Evolutionary conservation across 2,329 filamentous ascomycete genomes (phyloP).

Genomic region (Fusarium xyrophilum): DNA sequence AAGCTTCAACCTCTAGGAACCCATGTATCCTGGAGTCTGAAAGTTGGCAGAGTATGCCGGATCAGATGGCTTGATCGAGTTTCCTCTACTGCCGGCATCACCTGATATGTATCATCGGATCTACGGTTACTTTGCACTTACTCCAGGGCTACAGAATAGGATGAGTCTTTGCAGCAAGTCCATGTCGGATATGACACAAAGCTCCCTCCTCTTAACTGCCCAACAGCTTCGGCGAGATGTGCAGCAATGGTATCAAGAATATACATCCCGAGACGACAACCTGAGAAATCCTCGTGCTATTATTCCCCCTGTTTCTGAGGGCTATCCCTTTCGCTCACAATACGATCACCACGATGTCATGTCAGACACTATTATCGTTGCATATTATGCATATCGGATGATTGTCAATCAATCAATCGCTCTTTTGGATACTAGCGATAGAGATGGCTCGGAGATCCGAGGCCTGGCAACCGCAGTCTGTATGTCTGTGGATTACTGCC

Average conservation of each 20-base stretch:
- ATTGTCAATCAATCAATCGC: rapidly evolving
- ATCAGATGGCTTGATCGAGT: neutral
- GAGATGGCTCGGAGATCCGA: rapidly evolving
- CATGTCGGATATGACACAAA: rapidly evolving
- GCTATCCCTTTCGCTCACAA: neutral
- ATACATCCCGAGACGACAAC: rapidly evolving
- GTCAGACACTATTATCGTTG: neutral
- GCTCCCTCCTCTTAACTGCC: rapidly evolving
- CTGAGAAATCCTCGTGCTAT: rapidly evolving
- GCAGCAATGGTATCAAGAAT: neutral
- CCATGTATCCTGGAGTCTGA: rapidly evolving
- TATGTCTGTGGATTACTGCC: neutral
- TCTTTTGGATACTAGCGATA: rapidly evolving
- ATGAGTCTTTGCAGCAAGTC: rapidly evolving
- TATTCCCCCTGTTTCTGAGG: rapidly evolving
- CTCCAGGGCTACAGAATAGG: rapidly evolving
- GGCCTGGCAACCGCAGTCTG: rapidly evolving
- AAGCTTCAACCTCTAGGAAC: rapidly evolving
- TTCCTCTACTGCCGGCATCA: neutral
- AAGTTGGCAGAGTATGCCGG: neutral
- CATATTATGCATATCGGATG: neutral
- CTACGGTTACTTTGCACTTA: neutral
- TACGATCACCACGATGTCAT: neutral
- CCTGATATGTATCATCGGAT: neutral
- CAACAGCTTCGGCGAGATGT: rapidly evolving